Conservation (phyloP, 1,139 yeast species). For the Taphrina flavorubra region DNA sequence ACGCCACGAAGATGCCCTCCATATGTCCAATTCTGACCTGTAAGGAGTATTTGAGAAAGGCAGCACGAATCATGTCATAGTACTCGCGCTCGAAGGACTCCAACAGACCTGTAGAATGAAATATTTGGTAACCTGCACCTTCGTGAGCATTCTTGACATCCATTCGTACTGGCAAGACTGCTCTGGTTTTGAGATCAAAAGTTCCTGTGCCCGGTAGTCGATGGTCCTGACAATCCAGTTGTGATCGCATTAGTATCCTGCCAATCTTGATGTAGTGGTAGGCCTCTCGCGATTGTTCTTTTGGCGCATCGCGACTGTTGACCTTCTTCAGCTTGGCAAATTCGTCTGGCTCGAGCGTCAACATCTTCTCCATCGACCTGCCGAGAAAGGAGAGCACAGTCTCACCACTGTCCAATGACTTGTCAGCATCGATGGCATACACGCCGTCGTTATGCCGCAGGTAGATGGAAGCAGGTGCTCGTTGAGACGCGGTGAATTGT, state of each 20-base stretch:
- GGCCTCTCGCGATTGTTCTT: constrained; percentile 43
- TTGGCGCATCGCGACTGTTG: constrained; percentile 45
- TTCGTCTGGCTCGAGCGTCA: constrained; percentile 49
- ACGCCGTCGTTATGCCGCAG: constrained; percentile 55
- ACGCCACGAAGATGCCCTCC: constrained; percentile 95
- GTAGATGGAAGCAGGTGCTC: constrained; percentile 57
- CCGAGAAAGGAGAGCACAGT: constrained; percentile 74
- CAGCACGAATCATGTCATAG: constrained; percentile 73
- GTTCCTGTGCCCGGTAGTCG: constrained; percentile 88
- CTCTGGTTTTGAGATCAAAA: constrained; percentile 90
- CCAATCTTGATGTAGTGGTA: constrained; percentile 79
- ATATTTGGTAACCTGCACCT: constrained; percentile 69
- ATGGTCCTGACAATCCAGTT: constrained; percentile 79
- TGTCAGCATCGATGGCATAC: constrained; percentile 74
- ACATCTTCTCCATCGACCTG: constrained; percentile 47
- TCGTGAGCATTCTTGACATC: constrained; percentile 61
- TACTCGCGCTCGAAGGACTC: constrained; percentile 84
- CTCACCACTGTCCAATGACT: constrained; percentile 65
- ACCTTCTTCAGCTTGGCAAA: constrained; percentile 55
- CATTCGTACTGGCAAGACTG: constrained; percentile 82
- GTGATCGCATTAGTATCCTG: constrained; percentile 81
- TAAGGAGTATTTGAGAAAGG: constrained; percentile 79
- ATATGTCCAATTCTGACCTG: constrained; percentile 95
- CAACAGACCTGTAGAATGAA: constrained; percentile 63
- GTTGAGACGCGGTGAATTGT: constrained; percentile 51